Conservation (phyloP, 495 filamentous ascomycete genomes). For the Lophium mytilinum region DNA sequence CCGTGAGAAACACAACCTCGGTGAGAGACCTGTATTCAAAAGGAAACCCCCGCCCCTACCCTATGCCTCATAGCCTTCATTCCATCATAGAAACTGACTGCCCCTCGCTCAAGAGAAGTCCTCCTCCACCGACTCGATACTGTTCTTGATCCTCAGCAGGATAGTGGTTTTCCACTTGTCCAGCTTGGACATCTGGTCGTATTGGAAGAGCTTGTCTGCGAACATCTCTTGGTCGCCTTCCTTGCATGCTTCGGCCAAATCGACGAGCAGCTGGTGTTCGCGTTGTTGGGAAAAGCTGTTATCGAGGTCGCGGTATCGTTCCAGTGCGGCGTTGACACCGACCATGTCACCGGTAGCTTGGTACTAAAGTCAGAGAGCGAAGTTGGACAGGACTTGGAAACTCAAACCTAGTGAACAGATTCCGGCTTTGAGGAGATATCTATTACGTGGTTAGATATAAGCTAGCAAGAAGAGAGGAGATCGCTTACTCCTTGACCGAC, state of each 20-base stretch:
- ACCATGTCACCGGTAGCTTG: slow-evolving; percentile 53
- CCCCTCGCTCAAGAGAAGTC: slow-evolving; percentile 53
- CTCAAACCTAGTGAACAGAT: slow-evolving; percentile 38
- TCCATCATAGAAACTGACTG: not conserved
- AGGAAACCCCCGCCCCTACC: not conserved
- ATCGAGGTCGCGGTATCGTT: slow-evolving; percentile 76
- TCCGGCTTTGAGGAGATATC: slow-evolving; percentile 86
- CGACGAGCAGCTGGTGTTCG: slow-evolving; percentile 70
- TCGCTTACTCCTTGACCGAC: too few species aligned
- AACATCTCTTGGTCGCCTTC: slow-evolving; percentile 69
- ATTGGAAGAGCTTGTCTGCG: slow-evolving; percentile 77
- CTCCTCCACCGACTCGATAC: slow-evolving; percentile 67
- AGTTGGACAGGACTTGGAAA: too few species aligned
- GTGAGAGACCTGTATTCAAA: not conserved
- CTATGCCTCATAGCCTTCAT: not conserved
- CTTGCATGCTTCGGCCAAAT: slow-evolving; percentile 64
- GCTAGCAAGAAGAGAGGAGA: not conserved
- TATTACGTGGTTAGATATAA: slow-evolving; percentile 37
- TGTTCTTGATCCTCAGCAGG: slow-evolving; percentile 70
- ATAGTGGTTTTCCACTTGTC: slow-evolving; percentile 95
- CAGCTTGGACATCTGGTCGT: slow-evolving; percentile 79
- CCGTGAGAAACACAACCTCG: not conserved
- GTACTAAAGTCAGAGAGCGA: too few species aligned
- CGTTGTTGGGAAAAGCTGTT: slow-evolving; percentile 62
- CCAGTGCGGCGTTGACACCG: slow-evolving; percentile 63